Percentiles rank a stretch among this genome's conserved stretches.
phyloP scores from a whole-genome alignment of 371 early-diverging fungal genomes.

The Basidiobolus heterosporus region DNA sequence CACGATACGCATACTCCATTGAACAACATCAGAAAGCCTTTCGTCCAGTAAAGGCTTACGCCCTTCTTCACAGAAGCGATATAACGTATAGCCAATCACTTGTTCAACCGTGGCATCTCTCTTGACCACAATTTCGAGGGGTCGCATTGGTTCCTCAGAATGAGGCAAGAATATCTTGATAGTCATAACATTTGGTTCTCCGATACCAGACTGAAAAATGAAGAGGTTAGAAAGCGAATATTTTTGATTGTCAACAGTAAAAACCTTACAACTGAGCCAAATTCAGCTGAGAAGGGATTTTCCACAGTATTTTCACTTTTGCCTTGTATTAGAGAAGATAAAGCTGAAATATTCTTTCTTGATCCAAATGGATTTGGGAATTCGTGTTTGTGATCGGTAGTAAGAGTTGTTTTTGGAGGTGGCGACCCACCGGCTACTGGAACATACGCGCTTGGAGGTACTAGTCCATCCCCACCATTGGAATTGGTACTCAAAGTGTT shows the following conservation, averaged over 20 bases:
- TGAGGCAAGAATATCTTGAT: conserved; percentile 48
- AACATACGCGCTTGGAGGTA: conserved; percentile 2
- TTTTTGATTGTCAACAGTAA: neutral
- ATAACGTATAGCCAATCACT: conserved; percentile 73
- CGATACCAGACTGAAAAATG: conserved; percentile 28
- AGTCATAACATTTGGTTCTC: conserved; percentile 34
- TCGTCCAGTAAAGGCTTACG: conserved; percentile 42
- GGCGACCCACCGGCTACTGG: neutral
- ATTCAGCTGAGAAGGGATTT: conserved; percentile 61
- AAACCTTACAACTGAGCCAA: conserved; percentile 25
- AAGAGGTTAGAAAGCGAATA: neutral
- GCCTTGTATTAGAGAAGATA: conserved; percentile 36
- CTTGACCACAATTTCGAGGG: conserved; percentile 53
- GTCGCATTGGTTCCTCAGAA: conserved; percentile 26
- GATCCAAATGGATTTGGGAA: conserved; percentile 1
- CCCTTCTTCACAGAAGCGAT: conserved; percentile 56
- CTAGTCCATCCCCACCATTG: conserved; percentile 4
- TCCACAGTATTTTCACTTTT: conserved; percentile 35
- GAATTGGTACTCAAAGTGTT: conserved; percentile 7
- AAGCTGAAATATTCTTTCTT: conserved; percentile 24
- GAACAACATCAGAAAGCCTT: conserved; percentile 37
- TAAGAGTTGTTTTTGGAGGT: neutral
- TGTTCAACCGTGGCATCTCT: conserved; percentile 78
- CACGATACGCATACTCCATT: conserved; percentile 80
- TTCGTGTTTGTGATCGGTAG: conserved; percentile 4